Evolutionary conservation across 495 filamentous ascomycete species (phyloP).

Genomic region (Gamarada debralockiae): DNA sequence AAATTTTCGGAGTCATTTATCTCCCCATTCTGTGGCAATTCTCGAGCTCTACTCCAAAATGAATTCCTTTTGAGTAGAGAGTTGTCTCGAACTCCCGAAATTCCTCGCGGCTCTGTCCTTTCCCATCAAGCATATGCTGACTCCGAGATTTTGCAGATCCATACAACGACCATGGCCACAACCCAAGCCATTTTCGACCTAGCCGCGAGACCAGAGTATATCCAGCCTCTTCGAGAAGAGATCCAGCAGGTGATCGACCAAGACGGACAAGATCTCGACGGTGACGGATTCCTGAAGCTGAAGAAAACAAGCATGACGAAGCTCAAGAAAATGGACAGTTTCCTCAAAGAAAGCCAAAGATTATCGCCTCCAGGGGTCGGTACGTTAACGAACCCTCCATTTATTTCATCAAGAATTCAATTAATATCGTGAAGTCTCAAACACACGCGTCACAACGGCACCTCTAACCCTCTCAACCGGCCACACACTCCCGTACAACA

Average conservation of each 20-base stretch:
- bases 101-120: too few relatives aligned
- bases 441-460: neutral
- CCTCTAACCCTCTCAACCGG: conserved; percentile 9
- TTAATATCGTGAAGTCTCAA: too few relatives aligned
- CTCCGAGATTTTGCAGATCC: neutral
- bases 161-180: conserved; percentile 14
- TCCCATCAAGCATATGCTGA: too few relatives aligned
- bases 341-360: conserved; percentile 45
- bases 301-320: conserved; percentile 32
- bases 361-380: conserved; percentile 6
- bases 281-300: conserved; percentile 23
- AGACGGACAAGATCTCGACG: conserved; percentile 22
- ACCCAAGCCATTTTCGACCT: conserved; percentile 20
- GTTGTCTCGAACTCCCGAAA: too few relatives aligned
- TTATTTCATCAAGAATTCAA: too few relatives aligned
- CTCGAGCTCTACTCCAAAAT: too few relatives aligned
- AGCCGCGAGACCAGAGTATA: conserved; percentile 11
- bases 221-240: conserved; percentile 17
- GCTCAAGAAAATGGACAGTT: conserved; percentile 46
- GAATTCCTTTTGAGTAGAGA: too few relatives aligned
- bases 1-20: too few relatives aligned
- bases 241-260: conserved; percentile 17
- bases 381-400: too few relatives aligned
- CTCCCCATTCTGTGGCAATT: too few relatives aligned
- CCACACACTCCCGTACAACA: conserved; percentile 2